These are phyloP conservation scores for Linnemannia hyalina DNA, from an alignment of 192 early-diverging fungal genomes.

Conservation along the genomic window DNA sequence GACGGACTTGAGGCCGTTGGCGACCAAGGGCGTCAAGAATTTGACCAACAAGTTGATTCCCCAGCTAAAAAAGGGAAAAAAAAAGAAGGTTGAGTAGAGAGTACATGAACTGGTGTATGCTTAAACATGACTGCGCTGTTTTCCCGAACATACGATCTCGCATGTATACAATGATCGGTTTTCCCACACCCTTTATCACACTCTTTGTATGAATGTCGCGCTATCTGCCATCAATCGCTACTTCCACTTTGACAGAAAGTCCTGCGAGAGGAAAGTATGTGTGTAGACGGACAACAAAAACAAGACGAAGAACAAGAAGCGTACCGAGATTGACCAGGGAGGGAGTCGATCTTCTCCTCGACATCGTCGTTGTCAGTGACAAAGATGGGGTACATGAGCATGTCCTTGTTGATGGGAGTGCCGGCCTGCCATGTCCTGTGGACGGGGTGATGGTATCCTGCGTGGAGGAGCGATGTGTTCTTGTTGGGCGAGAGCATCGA, in stretches of 20 bases:
- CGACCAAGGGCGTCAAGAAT: constrained; percentile 83
- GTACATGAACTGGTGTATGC: not conserved
- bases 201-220: not conserved
- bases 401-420: constrained; percentile 72
- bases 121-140: not conserved
- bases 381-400: constrained; percentile 96
- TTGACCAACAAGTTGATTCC: constrained; percentile 85
- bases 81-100: not conserved
- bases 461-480: constrained; percentile 83
- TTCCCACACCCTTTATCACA: too few relatives aligned
- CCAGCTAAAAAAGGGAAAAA: constrained; percentile 49
- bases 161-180: not conserved
- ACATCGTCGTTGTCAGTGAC: constrained; percentile 85
- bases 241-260: too few relatives aligned
- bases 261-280: too few relatives aligned
- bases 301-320: not conserved
- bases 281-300: not conserved
- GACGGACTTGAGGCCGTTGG: constrained; percentile 88
- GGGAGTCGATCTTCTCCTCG: constrained; percentile 80
- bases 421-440: constrained; percentile 89
- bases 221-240: not conserved
- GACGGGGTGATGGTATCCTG: constrained; percentile 87
- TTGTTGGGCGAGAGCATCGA: constrained; percentile 39
- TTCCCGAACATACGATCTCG: not conserved
- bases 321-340: constrained; percentile 91